A percentile compares a stretch with the other conserved stretches of the same genome.
phyloP scores from a whole-genome alignment of 139 green algal genomes.

The Micromonas pusilla region DNA sequence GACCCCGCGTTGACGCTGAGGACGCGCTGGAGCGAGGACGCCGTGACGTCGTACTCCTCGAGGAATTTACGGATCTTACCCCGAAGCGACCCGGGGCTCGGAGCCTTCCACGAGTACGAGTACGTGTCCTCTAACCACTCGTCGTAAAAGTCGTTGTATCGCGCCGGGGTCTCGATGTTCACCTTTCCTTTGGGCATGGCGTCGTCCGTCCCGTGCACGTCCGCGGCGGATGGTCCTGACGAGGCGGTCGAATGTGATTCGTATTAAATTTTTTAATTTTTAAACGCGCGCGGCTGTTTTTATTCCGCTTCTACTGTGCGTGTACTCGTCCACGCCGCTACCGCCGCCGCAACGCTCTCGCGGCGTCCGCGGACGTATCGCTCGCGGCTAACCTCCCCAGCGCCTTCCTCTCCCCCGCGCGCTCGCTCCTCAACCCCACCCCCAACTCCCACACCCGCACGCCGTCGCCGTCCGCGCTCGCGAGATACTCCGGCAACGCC shows the following conservation, averaged over 20 bases:
- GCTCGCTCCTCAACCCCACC: background rate
- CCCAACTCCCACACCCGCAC: slow-evolving; percentile 13
- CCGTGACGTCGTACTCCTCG: background rate
- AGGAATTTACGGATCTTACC: background rate
- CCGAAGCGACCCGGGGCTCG: background rate
- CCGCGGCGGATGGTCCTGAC: too few relatives aligned
- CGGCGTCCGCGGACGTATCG: background rate
- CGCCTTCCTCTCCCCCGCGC: background rate
- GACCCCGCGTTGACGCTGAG: background rate
- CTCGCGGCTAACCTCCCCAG: background rate
- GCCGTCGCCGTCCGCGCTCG: slow-evolving; percentile 33
- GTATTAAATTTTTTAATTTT: too few relatives aligned
- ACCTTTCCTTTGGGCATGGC: background rate
- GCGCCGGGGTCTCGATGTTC: background rate
- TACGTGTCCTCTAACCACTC: background rate
- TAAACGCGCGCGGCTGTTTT: too few relatives aligned
- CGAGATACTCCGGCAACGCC: slow-evolving; percentile 41
- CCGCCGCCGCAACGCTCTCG: background rate
- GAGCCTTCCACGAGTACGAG: too few relatives aligned
- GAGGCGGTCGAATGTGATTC: too few relatives aligned
- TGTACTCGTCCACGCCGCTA: too few relatives aligned
- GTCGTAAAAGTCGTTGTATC: slow-evolving; percentile 12
- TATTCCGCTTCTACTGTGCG: too few relatives aligned
- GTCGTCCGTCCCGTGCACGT: background rate
- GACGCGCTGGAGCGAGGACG: slow-evolving; percentile 2